Percentiles rank a stretch among this genome's conserved stretches.
phyloP scores from a whole-genome alignment of 176 grass and related monocot genomes.

The Stipa capillata region DNA sequence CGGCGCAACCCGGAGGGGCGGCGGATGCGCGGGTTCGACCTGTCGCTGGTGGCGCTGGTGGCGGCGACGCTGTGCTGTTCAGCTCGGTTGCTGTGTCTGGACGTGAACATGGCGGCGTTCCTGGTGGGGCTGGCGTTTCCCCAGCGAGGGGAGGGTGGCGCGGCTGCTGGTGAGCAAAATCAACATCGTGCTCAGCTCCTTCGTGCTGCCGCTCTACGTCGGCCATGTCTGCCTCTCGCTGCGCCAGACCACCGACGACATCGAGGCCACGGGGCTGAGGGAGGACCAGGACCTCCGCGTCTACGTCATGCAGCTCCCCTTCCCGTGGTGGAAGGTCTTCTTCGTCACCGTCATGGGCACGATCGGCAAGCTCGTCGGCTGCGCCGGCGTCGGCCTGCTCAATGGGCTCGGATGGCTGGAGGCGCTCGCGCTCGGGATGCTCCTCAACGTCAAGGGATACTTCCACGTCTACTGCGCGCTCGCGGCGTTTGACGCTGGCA shows the following conservation, averaged over 20 bases:
- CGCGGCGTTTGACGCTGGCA: constrained; percentile 22
- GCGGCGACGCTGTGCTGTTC: constrained; percentile 35
- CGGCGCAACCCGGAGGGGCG: constrained; percentile 58
- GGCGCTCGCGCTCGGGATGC: constrained; percentile 53
- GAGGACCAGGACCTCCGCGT: neutral
- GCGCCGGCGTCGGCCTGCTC: constrained; percentile 22
- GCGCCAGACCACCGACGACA: constrained; percentile 37
- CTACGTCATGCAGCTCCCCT: constrained; percentile 35
- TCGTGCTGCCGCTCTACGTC: constrained; percentile 59
- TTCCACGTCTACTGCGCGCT: constrained; percentile 71
- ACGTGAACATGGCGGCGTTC: constrained; percentile 62
- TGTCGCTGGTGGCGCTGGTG: constrained; percentile 16
- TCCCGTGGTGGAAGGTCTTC: constrained; percentile 40
- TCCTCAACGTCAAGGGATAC: constrained; percentile 79
- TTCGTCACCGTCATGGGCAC: constrained; percentile 40
- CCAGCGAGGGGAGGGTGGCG: constrained; percentile 46
- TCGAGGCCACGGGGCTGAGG: neutral
- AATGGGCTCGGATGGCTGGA: constrained; percentile 41
- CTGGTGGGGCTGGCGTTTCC: constrained; percentile 61
- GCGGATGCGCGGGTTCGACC: constrained; percentile 55
- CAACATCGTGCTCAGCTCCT: constrained; percentile 60
- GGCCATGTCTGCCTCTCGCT: constrained; percentile 44
- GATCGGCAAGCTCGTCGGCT: constrained; percentile 46
- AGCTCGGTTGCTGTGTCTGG: constrained; percentile 32
- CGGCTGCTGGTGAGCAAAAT: constrained; percentile 61